These are phyloP conservation scores for Polyporus tsugae DNA, from an alignment of 1,284 basidiomycete species.

Conservation along the genomic window DNA sequence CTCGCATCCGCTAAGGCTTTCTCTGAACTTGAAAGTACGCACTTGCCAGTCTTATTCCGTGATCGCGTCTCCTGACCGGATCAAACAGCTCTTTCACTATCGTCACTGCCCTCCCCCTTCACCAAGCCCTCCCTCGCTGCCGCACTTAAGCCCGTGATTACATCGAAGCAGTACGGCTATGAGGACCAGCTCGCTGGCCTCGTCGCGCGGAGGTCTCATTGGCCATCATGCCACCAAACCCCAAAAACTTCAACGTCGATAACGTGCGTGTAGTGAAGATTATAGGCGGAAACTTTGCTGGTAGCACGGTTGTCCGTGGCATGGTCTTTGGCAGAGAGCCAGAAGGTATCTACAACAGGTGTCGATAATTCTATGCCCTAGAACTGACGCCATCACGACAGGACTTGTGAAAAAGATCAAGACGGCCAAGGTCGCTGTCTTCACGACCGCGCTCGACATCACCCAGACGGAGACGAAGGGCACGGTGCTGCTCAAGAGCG, in stretches of 20 bases:
- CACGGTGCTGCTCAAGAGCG: constrained; percentile 95
- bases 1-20: constrained; percentile 90
- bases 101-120: constrained; percentile 79
- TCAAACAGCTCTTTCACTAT: constrained; percentile 65
- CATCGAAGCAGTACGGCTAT: constrained; percentile 96
- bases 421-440: constrained; percentile 92
- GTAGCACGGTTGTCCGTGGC: constrained; percentile 91
- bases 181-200: constrained; percentile 87
- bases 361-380: not conserved
- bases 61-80: not conserved
- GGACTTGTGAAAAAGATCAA: constrained; percentile 84
- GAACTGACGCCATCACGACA: constrained; percentile 38
- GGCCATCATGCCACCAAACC: constrained; percentile 89
- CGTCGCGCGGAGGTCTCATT: constrained; percentile 93
- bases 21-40: constrained; percentile 90
- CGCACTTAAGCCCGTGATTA: constrained; percentile 91
- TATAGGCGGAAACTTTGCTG: constrained; percentile 89
- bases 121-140: constrained; percentile 79
- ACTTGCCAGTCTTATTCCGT: constrained; percentile 20
- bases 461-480: constrained; percentile 99
- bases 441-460: constrained; percentile 92
- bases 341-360: constrained; percentile 66
- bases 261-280: constrained; percentile 99
- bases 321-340: constrained; percentile 99
- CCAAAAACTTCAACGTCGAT: constrained; percentile 96